Evolutionary conservation across 2,329 filamentous ascomycete genomes (phyloP), one percentile per base, ranked within the genome.

Genomic region (Botrytis byssoidea): DNA sequence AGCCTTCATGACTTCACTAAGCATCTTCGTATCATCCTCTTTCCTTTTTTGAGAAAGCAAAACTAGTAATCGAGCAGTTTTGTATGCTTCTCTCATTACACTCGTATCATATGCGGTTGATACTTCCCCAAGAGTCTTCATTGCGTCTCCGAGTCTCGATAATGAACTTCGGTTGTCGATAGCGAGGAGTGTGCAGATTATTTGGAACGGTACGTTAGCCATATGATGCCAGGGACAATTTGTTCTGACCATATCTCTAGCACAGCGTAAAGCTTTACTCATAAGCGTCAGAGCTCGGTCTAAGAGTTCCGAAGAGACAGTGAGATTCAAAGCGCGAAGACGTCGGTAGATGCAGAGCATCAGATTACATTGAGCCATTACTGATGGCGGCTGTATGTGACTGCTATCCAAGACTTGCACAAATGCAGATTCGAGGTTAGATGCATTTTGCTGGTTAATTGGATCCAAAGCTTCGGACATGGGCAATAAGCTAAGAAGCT

Each of bases 201-300:
- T 72, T 35, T 75, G 74, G 48, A 75, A 75, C 3, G 74, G 70
- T 9, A 75, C 51, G 44, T 73, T 75, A 25, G 74, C 74, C n/a
- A 75, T 63, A 22, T 75, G 74, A 18, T 66, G 70, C 74, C 74
- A 75, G 5, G 74, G 74, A n/a, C 37, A 72, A 4, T 9, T 51
- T 8, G 32, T 44, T 29, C 16, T 20, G n/a, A 16, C 46, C 60
- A 73, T 46, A 7, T 44, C 46, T 46, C 72, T 29, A 7, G 72
- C 72, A 35, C 66, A 73, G 6, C 59, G 25, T 14, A 73, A 35
- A 5, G n/a, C 57, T 29, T 64, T 40, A 29, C 32, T 42, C 25
- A 72, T 70, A 4, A 73, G 46, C 3, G 35, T 7, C 1, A 73
- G 20, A 20, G 48, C 57, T 22, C 71, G 40, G 4, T 42, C 59